Conservation (phyloP, 2,329 filamentous ascomycete genomes). For the Waltergamsia citrina region DNA sequence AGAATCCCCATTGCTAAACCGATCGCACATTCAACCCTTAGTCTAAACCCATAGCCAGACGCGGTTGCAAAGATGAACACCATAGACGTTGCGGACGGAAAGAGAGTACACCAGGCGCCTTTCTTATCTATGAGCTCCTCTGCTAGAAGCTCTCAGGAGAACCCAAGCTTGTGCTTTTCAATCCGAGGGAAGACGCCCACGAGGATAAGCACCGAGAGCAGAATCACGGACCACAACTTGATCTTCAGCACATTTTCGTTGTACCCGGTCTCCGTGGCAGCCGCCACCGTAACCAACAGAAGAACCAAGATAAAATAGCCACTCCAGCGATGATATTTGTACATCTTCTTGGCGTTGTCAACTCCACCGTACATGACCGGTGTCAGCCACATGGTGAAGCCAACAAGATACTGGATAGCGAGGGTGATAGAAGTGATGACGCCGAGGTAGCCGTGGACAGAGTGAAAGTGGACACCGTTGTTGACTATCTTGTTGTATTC, state of each 20-base stretch:
- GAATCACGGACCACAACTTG: conserved; percentile 64
- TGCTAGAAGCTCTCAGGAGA: too few species aligned
- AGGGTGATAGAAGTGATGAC: conserved; percentile 63
- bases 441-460: conserved; percentile 75
- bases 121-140: too few species aligned
- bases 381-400: conserved; percentile 72
- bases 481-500: conserved; percentile 75
- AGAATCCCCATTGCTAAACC: too few species aligned
- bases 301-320: conserved; percentile 68
- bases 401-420: conserved; percentile 64
- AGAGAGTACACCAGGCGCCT: too few species aligned
- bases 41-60: too few species aligned
- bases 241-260: conserved; percentile 60
- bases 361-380: conserved; percentile 69
- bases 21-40: too few species aligned
- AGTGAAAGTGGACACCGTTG: conserved; percentile 64
- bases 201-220: conserved; percentile 57
- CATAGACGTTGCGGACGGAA: too few species aligned
- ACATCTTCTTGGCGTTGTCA: conserved; percentile 70
- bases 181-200: conserved; percentile 69
- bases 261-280: conserved; percentile 69
- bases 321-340: conserved; percentile 77
- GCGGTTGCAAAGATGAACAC: too few species aligned
- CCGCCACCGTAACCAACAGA: conserved; percentile 63
- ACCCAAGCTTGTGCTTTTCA: conserved; percentile 71